Base-by-base conservation (phyloP, 306 rosid genomes). In the Lablab purpureus region DNA sequence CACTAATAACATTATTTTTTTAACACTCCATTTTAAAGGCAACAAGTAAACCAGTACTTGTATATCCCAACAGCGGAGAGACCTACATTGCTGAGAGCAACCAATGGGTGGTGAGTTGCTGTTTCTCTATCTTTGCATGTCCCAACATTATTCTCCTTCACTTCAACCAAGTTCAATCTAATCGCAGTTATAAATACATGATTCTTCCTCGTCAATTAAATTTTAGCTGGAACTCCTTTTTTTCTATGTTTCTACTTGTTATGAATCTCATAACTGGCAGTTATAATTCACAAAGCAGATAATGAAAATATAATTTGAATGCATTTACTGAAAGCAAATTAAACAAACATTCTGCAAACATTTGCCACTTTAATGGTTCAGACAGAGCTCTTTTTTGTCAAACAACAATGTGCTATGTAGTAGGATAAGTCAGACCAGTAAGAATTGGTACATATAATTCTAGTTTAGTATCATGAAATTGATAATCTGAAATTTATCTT, bases 21-120 rank as follows among this genome's bases (percentile, higher is more conserved):
- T 21, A 63, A 63, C 47, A 10, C 70, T 9, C 47, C 27, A 9
- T 64, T 34, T 34, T 64, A 8, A 75, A 94, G 99, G 89, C 68
- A 37, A 89, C 99, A 51, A 80, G 71, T 56, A 94, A 92, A 78
- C 91, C 97, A 23, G 51, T 92, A 56, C 76, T 92, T 47, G 82
- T 89, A 74, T 94, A 94, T 86, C 99, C 97, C 62, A 94, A 92
- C 88, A 92, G 97, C 15, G 99, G 97, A 63, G 97, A 94, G 82
- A 89, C 92, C 76, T 94, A 92, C 25, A 85, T 82, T 79, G 87
- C 90, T 76, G 87, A 47, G 84, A 63, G 54, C 76, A 89, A 86
- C 81, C 80, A 82, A 55, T 94, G 98, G 98, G 81, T 68, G 89
- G 96, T 94, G 81, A 90, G 93, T 87, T 80, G 69, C 17, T 81